These are phyloP conservation scores for Tolypocladium inflatum DNA, from an alignment of 2,329 filamentous ascomycete species.

Conservation along the genomic window DNA sequence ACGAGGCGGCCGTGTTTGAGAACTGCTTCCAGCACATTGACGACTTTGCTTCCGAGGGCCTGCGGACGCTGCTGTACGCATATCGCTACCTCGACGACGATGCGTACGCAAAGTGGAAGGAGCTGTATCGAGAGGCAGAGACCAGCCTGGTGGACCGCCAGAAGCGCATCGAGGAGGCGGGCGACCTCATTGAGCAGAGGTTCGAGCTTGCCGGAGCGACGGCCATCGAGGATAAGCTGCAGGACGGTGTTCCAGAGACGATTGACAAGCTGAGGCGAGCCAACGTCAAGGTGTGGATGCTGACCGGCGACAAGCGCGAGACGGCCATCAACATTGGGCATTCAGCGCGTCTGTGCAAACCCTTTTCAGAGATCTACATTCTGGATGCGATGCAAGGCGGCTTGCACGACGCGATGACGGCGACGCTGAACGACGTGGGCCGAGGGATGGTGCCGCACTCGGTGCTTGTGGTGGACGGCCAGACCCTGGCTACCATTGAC, in stretches of 20 bases:
- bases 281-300: slow-evolving; percentile 88
- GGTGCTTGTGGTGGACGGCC: slow-evolving; percentile 67
- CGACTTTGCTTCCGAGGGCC: slow-evolving; percentile 76
- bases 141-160: slow-evolving; percentile 72
- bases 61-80: slow-evolving; percentile 73
- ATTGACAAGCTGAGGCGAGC: slow-evolving; percentile 76
- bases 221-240: slow-evolving; percentile 83
- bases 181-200: slow-evolving; percentile 66
- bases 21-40: slow-evolving; percentile 82
- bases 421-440: slow-evolving; percentile 58
- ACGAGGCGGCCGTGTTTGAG: slow-evolving; percentile 59
- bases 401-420: slow-evolving; percentile 50
- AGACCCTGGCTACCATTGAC: slow-evolving; percentile 66
- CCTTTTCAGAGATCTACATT: slow-evolving; percentile 68
- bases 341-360: slow-evolving; percentile 57
- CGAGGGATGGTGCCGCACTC: slow-evolving; percentile 56
- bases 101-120: slow-evolving; percentile 69
- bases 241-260: slow-evolving; percentile 74
- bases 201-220: slow-evolving; percentile 75
- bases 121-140: slow-evolving; percentile 63
- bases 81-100: slow-evolving; percentile 64
- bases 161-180: slow-evolving; percentile 66
- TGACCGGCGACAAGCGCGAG: slow-evolving; percentile 81
- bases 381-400: slow-evolving; percentile 56
- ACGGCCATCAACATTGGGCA: slow-evolving; percentile 83